phyloP scores from a whole-genome alignment of 345 rosid species.

The Cardiospermum halicacabum region DNA sequence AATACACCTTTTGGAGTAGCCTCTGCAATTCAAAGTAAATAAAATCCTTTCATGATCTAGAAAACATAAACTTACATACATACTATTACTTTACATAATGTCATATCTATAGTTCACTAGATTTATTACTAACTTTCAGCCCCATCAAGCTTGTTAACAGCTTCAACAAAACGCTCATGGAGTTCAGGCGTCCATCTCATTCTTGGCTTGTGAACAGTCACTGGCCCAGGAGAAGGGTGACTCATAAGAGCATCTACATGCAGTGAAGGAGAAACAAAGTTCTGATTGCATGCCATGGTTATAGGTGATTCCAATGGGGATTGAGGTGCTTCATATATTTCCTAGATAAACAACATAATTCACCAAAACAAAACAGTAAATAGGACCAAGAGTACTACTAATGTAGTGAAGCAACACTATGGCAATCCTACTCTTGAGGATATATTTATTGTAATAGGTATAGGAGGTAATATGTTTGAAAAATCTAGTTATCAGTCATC shows the following conservation, averaged over 20 bases:
- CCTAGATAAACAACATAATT: slow-evolving; percentile 36
- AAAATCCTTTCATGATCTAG: background rate
- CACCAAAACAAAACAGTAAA: slow-evolving; percentile 22
- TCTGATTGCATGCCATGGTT: slow-evolving; percentile 29
- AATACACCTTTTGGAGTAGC: slow-evolving; percentile 90
- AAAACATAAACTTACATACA: background rate
- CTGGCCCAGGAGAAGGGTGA: slow-evolving; percentile 39
- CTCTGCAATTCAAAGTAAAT: slow-evolving; percentile 45
- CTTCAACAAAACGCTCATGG: slow-evolving; percentile 63
- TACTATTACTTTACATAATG: background rate
- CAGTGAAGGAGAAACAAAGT: slow-evolving; percentile 24
- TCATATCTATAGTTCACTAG: background rate
- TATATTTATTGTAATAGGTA: background rate
- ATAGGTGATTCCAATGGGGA: slow-evolving; percentile 30
- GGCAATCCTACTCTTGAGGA: background rate
- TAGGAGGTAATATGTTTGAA: background rate
- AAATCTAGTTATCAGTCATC: background rate
- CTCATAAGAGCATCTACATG: slow-evolving; percentile 39
- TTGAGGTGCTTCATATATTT: slow-evolving; percentile 58
- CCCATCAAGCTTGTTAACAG: slow-evolving; percentile 77
- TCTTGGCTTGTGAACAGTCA: slow-evolving; percentile 60
- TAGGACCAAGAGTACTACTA: slow-evolving; percentile 1
- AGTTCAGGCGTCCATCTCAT: slow-evolving; percentile 98
- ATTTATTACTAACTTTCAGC: slow-evolving; percentile 70
- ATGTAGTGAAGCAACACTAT: background rate